Percentiles rank a stretch among this genome's conserved stretches.
Evolutionary conservation across 1,139 yeast species (phyloP).

Genomic region (Blastobotrys aristatus): DNA sequence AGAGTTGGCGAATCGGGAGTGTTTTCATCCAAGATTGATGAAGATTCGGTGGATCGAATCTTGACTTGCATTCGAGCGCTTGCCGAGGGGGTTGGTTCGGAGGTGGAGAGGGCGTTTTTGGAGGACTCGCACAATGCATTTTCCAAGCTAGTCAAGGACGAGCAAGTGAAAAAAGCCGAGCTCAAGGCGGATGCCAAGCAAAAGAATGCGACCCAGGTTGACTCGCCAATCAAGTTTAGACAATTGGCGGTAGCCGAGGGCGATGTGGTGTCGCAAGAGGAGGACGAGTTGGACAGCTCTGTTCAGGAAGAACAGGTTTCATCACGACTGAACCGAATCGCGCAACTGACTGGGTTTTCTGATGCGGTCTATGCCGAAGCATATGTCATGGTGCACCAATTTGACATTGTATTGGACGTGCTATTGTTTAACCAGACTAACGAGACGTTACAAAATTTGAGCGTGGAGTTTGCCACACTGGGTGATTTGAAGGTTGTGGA

Average conservation of each 20-base stretch:
- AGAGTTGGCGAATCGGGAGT: constrained; percentile 84
- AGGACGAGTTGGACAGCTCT: constrained; percentile 40
- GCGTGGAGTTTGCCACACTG: constrained; percentile 92
- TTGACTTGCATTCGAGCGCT: constrained; percentile 74
- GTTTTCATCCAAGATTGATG: constrained; percentile 78
- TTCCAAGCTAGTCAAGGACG: constrained; percentile 51
- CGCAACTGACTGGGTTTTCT: constrained; percentile 93
- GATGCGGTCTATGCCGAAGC: constrained; percentile 99
- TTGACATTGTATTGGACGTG: constrained; percentile 92
- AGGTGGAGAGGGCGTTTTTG: constrained; percentile 69
- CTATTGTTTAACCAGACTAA: constrained; percentile 91
- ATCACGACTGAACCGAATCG: constrained; percentile 80
- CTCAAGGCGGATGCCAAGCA: constrained; percentile 57
- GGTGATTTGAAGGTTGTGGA: constrained; percentile 96
- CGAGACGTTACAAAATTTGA: constrained; percentile 81
- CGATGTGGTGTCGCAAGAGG: constrained; percentile 30
- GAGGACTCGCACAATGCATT: constrained; percentile 86
- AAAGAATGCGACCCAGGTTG: constrained; percentile 73
- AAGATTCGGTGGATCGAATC: constrained; percentile 91
- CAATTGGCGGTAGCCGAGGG: constrained; percentile 61
- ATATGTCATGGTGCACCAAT: constrained; percentile 88
- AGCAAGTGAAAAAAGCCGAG: constrained; percentile 52
- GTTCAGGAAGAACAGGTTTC: constrained; percentile 51
- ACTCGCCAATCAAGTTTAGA: constrained; percentile 76
- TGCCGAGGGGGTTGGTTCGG: constrained; percentile 47